These are phyloP conservation scores for Haberlea rhodopensis DNA, from an alignment of 257 asterid species.

Conservation along the genomic window DNA sequence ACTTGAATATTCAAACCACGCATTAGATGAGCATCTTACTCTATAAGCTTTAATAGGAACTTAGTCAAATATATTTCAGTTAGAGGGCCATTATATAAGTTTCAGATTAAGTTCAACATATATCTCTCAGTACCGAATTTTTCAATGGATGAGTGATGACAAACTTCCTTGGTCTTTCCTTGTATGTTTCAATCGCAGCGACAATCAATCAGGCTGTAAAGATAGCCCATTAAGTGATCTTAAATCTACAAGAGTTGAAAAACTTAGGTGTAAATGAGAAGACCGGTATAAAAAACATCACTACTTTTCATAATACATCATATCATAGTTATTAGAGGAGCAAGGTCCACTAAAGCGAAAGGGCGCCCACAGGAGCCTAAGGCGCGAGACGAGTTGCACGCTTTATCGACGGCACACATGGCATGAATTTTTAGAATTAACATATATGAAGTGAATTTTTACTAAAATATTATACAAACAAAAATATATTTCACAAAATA, in stretches of 20 bases:
- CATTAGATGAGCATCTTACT: not conserved
- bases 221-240: not conserved
- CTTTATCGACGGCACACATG: no score
- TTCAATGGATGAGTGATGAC: not conserved
- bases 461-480: no score
- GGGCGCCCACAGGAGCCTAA: no score
- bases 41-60: not conserved
- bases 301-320: not conserved
- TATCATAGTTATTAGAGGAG: no score
- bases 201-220: not conserved
- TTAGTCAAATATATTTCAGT: not conserved
- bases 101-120: not conserved
- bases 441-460: no score
- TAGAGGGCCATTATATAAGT: not conserved
- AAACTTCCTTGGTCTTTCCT: no score
- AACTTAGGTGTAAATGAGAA: not conserved
- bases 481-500: no score
- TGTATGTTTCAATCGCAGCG: not conserved
- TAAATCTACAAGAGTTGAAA: not conserved
- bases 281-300: not conserved
- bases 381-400: no score
- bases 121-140: not conserved
- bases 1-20: constrained; percentile 13
- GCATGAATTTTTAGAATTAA: no score
- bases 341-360: no score